phyloP scores from a whole-genome alignment of 306 rosid genomes.

The Prunus mira region DNA sequence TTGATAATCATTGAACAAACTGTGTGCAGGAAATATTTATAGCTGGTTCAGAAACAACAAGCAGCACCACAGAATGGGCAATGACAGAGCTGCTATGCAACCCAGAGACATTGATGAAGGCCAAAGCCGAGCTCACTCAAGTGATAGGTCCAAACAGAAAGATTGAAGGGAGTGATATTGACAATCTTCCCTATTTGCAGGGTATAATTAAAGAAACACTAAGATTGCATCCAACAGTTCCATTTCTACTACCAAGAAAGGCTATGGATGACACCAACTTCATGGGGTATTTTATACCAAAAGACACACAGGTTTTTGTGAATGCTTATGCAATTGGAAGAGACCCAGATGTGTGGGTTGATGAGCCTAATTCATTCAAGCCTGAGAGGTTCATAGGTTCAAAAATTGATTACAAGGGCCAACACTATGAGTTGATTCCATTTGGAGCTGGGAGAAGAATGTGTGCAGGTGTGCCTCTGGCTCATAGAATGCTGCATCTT shows the following conservation, averaged over 20 bases:
- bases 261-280: conserved; percentile 36
- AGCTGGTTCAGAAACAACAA: conserved; percentile 62
- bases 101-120: conserved; percentile 23
- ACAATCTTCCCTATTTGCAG: conserved; percentile 39
- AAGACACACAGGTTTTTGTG: conserved; percentile 47
- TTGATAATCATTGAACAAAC: not conserved
- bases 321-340: conserved; percentile 60
- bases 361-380: conserved; percentile 29
- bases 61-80: conserved; percentile 53
- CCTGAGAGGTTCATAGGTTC: conserved; percentile 41
- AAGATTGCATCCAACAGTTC: conserved; percentile 53
- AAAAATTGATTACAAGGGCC: conserved; percentile 40
- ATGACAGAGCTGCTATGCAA: conserved; percentile 43
- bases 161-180: conserved; percentile 52
- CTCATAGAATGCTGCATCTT: conserved; percentile 40
- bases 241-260: conserved; percentile 42
- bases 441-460: conserved; percentile 64
- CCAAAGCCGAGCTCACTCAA: conserved; percentile 33
- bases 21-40: conserved; percentile 42
- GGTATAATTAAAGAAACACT: conserved; percentile 42
- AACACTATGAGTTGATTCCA: conserved; percentile 49
- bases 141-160: conserved; percentile 28
- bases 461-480: conserved; percentile 54
- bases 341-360: conserved; percentile 48
- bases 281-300: conserved; percentile 42